Evolutionary conservation across 176 grass and related monocot genomes (phyloP).

Genomic region (bread wheat (Triticum aestivum)): IWGSC_CS_RefSeq_v2.1 NC_057813.1:713991625-713992124

Average conservation of each 20-base stretch:
- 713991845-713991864: constrained; percentile 51
- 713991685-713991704: constrained; percentile 49
- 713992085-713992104: constrained; percentile 81
- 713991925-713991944: constrained; percentile 74
- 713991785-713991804: constrained; percentile 40
- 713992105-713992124: constrained; percentile 79
- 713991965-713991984: constrained; percentile 71
- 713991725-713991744: constrained; percentile 42
- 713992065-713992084: constrained; percentile 88
- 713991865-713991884: constrained; percentile 63
- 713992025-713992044: constrained; percentile 50
- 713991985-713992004: constrained; percentile 55
- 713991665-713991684: constrained; percentile 22
- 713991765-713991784: constrained; percentile 40
- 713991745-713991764: constrained; percentile 27
- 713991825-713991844: constrained; percentile 43
- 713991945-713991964: constrained; percentile 60
- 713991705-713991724: constrained; percentile 58
- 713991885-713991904: constrained; percentile 86
- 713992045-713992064: constrained; percentile 55
- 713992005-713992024: constrained; percentile 56
- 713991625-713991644: constrained; percentile 40
- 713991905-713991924: constrained; percentile 97
- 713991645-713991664: constrained; percentile 35
- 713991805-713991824: constrained; percentile 33